Evolutionary conservation across 768 basidiomycete species (phyloP), one percentile per base, ranked within the genome.

Genomic region (Lentinus tigrinus): DNA sequence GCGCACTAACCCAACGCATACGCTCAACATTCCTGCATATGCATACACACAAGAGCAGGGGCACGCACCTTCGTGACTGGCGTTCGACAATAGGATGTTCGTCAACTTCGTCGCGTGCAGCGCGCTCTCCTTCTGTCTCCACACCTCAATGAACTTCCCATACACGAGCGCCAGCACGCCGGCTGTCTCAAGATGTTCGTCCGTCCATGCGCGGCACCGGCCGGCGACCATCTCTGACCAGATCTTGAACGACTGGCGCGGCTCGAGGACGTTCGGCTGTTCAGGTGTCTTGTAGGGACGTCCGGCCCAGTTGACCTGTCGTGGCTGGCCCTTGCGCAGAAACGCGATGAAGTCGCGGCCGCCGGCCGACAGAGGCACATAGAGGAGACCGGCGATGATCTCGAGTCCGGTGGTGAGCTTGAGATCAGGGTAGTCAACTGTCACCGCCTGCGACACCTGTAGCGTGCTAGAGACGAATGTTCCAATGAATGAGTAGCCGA

Each of bases 111-210:
- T 91, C 4, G 83, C 82, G 58, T 88, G 83, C 56, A 89, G 66
- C 2, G 88, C 89, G 39, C 74, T 81, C 69, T 93, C 88, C 69
- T 91, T 91, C 69, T 92, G 85, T 61, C 91, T 73, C 91, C 91
- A 93, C 7, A 91, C 91, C 66, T 89, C 88, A 61, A 92, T 91
- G 75, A 91, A 92, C 83, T 88, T 88, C 39, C 88, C 87, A 65
- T 92, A 93, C 6, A 93, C 88, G 23, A 93, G 72, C 6, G 89
- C 85, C 16, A 93, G 73, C 11, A 93, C 89, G 37, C 86, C 85
- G 2, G 89, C 90, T 2, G 89, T 92, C 69, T 92, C 90, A 38
- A 92, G 68, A 67, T 93, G 88, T 67, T 93, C 90, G 54, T 92
- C 89, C 8, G 88, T 85, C 91, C 91, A 94, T 9, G 77, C 75